Base-by-base conservation (phyloP, 306 rosid species). In the Sechiopsis laciniata region DNA sequence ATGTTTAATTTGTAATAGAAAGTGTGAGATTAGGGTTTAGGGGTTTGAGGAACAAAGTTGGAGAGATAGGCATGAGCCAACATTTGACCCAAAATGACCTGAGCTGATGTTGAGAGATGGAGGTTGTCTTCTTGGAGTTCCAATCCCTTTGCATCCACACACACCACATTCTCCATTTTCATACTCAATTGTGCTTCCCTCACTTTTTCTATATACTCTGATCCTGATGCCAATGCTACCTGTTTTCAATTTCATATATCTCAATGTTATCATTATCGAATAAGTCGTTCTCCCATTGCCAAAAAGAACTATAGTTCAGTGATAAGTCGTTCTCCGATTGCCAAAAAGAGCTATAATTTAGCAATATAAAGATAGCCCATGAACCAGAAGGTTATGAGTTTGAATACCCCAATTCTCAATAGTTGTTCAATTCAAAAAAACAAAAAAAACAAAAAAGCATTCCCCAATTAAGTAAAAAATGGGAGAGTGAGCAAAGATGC, bases 71-170 rank as follows among this genome's bases (percentile, higher is more conserved):
- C 90, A 14, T 81, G 26, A 54, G 91, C 98, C 57, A 90, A 80
- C 87, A 85, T 77, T 2, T 57, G 90, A 51, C 96, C 98, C 85
- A 93, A 64, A 58, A 74, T 76, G 79, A 84, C 82, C 57, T 93
- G 97, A 52, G 97, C 65, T 50, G 80, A 73, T 0, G 88, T 81
- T 14, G 91, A 84, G 4, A 93, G 81, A 68, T 93, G 98, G 19
- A 93, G 87, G 67, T 90, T 78, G 73, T 90, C 98, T 55, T 81
- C 82, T 79, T 74, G 73, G 55, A 93, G 88, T 35, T 68, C 74
- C 87, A 83, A 67, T 45, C 97, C 97, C 77, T 82, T 88, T 0
- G 94, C 96, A 35, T 93, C 98, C 17, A 93, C 85, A 48, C 87
- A 87, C 68, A 83, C 84, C 53, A 86, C 94, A 8, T 82, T 87